A percentile compares a stretch with the other conserved stretches of the same genome.
phyloP scores from a whole-genome alignment of 352 stramenopile species.

The Phytophthora pluvialis region DNA sequence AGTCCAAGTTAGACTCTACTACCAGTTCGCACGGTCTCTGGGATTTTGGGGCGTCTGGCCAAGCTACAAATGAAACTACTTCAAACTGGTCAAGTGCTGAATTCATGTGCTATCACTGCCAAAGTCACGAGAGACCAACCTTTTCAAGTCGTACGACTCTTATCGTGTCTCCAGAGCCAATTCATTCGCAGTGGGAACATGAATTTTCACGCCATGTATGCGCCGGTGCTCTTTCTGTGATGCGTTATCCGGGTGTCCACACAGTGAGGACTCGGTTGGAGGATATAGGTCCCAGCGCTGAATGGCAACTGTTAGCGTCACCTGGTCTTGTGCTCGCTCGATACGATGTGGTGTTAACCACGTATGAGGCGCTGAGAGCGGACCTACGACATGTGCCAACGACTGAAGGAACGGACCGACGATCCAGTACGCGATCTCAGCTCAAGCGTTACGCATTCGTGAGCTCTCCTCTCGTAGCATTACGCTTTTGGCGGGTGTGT shows the following conservation, averaged over 20 bases:
- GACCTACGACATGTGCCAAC: conserved; percentile 85
- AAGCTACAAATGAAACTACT: neutral
- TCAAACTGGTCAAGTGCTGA: conserved; percentile 14
- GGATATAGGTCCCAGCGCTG: conserved; percentile 37
- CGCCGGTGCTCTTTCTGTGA: conserved; percentile 49
- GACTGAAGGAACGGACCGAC: conserved; percentile 41
- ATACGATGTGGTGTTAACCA: conserved; percentile 93
- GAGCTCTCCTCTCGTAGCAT: conserved; percentile 85
- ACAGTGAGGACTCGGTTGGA: conserved; percentile 43
- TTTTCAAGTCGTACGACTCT: conserved; percentile 83
- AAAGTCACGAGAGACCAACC: conserved; percentile 43
- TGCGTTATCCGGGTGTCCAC: conserved; percentile 67
- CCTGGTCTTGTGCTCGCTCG: conserved; percentile 58
- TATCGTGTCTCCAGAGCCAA: conserved; percentile 93
- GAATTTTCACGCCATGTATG: conserved; percentile 88
- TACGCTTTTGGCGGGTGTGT: conserved; percentile 91
- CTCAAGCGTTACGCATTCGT: conserved; percentile 87
- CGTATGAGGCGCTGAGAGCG: conserved; percentile 85
- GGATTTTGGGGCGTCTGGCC: conserved; percentile 20
- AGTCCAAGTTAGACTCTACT: neutral
- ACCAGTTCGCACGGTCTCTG: conserved; percentile 18
- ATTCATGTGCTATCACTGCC: conserved; percentile 77
- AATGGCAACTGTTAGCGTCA: conserved; percentile 65
- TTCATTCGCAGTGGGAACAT: conserved; percentile 90
- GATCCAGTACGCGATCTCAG: conserved; percentile 61